These are phyloP conservation scores for Lineolata rhizophorae DNA, from an alignment of 495 filamentous ascomycete genomes.

Conservation along the genomic window DNA sequence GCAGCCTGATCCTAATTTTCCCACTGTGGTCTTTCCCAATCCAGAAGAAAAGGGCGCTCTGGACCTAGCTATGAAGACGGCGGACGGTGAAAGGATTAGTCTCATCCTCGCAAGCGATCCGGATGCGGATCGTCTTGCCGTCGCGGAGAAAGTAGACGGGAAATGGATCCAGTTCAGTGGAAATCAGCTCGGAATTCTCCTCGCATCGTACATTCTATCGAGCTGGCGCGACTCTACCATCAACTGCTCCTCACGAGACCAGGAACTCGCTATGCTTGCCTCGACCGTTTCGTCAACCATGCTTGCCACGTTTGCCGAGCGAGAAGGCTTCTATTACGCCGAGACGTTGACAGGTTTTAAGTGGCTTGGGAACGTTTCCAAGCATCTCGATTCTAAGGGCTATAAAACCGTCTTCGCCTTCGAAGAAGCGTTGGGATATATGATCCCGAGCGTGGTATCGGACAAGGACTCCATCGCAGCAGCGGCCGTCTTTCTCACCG, in stretches of 20 bases:
- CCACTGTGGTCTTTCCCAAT: constrained; percentile 49
- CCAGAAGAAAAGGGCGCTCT: constrained; percentile 50
- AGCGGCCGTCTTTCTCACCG: constrained; percentile 39
- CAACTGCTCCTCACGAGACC: too few relatives aligned
- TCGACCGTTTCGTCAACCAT: constrained; percentile 46
- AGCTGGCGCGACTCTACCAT: constrained; percentile 15
- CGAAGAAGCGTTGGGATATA: constrained; percentile 57
- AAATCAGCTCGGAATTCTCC: constrained; percentile 43
- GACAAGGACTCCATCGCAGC: constrained; percentile 56
- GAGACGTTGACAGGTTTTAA: constrained; percentile 61
- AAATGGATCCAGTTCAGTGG: constrained; percentile 44
- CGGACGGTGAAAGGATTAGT: constrained; percentile 23
- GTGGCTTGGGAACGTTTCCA: constrained; percentile 33
- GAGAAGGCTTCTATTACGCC: constrained; percentile 32
- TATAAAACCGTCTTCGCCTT: constrained; percentile 37
- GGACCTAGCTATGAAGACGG: constrained; percentile 36
- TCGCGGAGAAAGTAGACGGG: constrained; percentile 34
- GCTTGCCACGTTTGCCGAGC: constrained; percentile 34
- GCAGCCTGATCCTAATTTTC: constrained; percentile 43
- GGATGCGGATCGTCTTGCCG: constrained; percentile 51
- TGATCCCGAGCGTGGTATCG: constrained; percentile 41
- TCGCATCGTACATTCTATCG: constrained; percentile 35
- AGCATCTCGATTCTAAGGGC: constrained; percentile 13
- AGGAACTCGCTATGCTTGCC: constrained; percentile 28
- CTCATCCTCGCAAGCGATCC: constrained; percentile 48